A percentile compares a stretch with the other conserved stretches of the same genome.
phyloP scores from a whole-genome alignment of 805 yeast species.

The Myxozyma nipponensis region DNA sequence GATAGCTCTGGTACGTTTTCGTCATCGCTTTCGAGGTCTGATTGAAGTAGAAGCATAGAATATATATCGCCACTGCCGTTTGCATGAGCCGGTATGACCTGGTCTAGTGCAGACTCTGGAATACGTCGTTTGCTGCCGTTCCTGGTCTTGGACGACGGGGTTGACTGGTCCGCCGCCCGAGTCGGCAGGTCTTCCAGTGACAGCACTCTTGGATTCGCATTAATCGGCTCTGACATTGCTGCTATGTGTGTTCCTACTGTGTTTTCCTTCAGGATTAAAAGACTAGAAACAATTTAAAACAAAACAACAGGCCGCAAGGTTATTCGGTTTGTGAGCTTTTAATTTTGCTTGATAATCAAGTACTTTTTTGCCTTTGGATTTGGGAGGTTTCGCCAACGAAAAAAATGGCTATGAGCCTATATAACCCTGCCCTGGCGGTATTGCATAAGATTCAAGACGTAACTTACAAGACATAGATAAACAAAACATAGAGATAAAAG shows the following conservation, averaged over 20 bases:
- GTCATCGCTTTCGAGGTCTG: conserved; percentile 30
- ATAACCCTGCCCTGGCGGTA: no score
- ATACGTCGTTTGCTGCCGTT: neutral
- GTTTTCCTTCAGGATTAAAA: no score
- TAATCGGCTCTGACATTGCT: conserved; percentile 73
- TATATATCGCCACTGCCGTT: conserved; percentile 1
- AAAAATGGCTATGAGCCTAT: no score
- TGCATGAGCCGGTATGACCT: conserved; percentile 11
- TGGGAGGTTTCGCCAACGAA: no score
- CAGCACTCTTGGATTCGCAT: conserved; percentile 84
- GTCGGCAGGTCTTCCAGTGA: conserved; percentile 76
- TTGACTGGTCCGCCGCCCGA: conserved; percentile 41
- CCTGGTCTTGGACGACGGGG: neutral
- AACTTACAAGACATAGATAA: no score
- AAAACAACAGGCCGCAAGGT: no score
- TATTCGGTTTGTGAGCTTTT: no score
- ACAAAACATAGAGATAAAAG: no score
- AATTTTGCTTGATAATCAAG: no score
- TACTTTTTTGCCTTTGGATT: no score
- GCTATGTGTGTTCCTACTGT: neutral
- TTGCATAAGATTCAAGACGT: no score
- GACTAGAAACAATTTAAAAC: no score
- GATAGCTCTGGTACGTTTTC: conserved; percentile 13
- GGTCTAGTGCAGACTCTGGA: conserved; percentile 21
- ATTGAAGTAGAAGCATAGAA: conserved; percentile 29